phyloP scores from a whole-genome alignment of 2,329 filamentous ascomycete genomes.

The Aspergillus floridensis region DNA sequence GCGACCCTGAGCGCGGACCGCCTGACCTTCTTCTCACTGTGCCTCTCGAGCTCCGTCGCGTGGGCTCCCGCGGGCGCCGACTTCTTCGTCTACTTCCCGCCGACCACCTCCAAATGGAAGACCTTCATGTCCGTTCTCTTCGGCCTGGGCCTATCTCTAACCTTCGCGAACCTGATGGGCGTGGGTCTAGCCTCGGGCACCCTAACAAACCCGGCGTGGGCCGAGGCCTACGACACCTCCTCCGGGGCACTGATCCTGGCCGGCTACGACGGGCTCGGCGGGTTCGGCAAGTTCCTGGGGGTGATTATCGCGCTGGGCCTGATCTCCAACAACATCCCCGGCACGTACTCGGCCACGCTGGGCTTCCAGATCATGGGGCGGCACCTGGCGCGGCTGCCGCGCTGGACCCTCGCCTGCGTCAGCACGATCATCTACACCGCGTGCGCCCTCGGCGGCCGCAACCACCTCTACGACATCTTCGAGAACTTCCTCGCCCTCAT shows the following conservation, averaged over 20 bases:
- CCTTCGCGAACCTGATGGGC: conserved; percentile 3
- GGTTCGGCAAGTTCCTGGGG: conserved; percentile 36
- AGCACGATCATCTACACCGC: conserved; percentile 36
- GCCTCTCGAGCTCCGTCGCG: conserved; percentile 26
- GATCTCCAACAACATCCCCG: conserved; percentile 39
- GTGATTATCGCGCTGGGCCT: conserved; percentile 38
- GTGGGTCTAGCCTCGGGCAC: conserved; percentile 4
- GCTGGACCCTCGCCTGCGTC: conserved; percentile 38
- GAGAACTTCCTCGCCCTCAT: conserved; percentile 41
- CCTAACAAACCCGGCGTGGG: neutral
- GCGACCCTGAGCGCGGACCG: conserved; percentile 21
- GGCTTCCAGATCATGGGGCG: conserved; percentile 36
- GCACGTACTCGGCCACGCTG: conserved; percentile 37
- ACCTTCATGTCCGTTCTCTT: neutral
- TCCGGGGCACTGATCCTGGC: conserved; percentile 35
- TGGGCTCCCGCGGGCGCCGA: conserved; percentile 28
- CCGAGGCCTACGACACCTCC: conserved; percentile 14
- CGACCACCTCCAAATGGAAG: conserved; percentile 27
- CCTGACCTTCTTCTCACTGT: conserved; percentile 27
- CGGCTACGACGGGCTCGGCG: conserved; percentile 30
- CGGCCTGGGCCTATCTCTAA: conserved; percentile 1
- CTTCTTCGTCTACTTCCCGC: conserved; percentile 38
- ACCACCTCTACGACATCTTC: conserved; percentile 38
- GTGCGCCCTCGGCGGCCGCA: conserved; percentile 37
- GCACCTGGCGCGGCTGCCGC: conserved; percentile 31